Evolutionary conservation across 257 asterid genomes (phyloP).

Genomic region (Solanum bulbocastanum): DNA sequence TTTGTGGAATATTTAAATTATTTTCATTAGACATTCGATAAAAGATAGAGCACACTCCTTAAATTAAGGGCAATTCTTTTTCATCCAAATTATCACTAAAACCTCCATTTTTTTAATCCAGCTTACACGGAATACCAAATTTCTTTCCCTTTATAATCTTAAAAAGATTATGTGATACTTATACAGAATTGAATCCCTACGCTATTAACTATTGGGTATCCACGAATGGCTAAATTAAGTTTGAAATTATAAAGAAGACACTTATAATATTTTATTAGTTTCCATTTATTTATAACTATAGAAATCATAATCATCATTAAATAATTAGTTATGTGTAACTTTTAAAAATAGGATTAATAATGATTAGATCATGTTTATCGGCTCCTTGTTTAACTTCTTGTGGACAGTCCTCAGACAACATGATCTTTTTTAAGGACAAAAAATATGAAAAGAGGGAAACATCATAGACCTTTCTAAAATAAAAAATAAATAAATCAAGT

Average conservation of each 20-base stretch:
- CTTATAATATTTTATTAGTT: neutral
- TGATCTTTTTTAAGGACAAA: neutral
- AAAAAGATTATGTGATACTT: too few species aligned
- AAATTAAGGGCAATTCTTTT: too few species aligned
- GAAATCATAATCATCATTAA: neutral
- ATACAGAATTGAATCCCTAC: too few species aligned
- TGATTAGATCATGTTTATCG: neutral
- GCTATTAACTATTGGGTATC: neutral
- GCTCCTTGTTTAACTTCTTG: neutral
- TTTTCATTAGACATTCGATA: too few species aligned
- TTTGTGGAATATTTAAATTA: too few species aligned
- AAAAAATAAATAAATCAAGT: neutral
- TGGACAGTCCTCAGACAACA: neutral
- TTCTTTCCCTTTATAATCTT: neutral
- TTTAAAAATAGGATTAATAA: neutral
- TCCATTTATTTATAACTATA: neutral
- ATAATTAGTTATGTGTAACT: neutral
- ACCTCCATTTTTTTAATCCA: too few species aligned
- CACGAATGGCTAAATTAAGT: neutral
- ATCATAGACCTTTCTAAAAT: neutral
- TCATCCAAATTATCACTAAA: too few species aligned
- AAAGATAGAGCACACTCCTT: too few species aligned
- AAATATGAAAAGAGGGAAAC: neutral
- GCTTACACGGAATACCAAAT: too few species aligned
- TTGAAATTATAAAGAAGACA: neutral